These are phyloP conservation scores for Podospora conica DNA, from an alignment of 495 filamentous ascomycete species.

Conservation along the genomic window DNA sequence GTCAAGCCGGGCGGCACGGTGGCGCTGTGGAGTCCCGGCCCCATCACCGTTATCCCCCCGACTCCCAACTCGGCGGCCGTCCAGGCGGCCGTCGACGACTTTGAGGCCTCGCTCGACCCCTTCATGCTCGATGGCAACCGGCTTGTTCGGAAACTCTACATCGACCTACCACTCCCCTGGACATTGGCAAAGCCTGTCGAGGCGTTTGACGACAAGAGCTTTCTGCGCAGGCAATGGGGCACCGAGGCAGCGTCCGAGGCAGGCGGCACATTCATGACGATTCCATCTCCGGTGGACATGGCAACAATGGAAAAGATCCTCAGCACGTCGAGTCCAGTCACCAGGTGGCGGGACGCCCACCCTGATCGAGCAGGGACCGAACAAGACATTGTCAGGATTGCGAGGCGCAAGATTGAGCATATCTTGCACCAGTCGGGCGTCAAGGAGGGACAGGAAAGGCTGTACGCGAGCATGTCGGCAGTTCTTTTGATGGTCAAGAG, in stretches of 20 bases:
- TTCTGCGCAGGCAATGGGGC: conserved; percentile 38
- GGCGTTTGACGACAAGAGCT: conserved; percentile 38
- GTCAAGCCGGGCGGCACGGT: conserved; percentile 53
- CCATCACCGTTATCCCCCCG: conserved; percentile 23
- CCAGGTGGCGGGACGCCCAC: conserved; percentile 46
- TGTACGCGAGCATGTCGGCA: neutral
- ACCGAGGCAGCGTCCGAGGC: neutral
- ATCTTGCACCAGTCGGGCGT: conserved; percentile 12
- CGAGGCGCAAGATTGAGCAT: conserved; percentile 13
- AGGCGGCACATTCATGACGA: conserved; percentile 15
- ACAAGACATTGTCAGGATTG: conserved; percentile 15
- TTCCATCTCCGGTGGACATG: conserved; percentile 15
- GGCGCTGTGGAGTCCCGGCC: conserved; percentile 47
- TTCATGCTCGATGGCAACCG: conserved; percentile 36
- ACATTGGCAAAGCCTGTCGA: conserved; percentile 25
- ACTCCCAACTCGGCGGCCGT: conserved; percentile 29
- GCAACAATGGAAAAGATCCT: conserved; percentile 27
- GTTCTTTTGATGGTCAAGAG: conserved; percentile 18
- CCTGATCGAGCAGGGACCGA: conserved; percentile 19
- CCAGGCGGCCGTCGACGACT: conserved; percentile 11
- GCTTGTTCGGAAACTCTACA: conserved; percentile 34
- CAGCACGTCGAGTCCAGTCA: conserved; percentile 39
- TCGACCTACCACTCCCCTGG: conserved; percentile 48
- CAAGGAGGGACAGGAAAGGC: conserved; percentile 2
- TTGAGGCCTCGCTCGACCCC: conserved; percentile 23